A percentile compares a stretch with the other conserved stretches of the same genome.
Evolutionary conservation across 345 rosid genomes (phyloP).

Genomic region (Eucalyptus regnans): DNA sequence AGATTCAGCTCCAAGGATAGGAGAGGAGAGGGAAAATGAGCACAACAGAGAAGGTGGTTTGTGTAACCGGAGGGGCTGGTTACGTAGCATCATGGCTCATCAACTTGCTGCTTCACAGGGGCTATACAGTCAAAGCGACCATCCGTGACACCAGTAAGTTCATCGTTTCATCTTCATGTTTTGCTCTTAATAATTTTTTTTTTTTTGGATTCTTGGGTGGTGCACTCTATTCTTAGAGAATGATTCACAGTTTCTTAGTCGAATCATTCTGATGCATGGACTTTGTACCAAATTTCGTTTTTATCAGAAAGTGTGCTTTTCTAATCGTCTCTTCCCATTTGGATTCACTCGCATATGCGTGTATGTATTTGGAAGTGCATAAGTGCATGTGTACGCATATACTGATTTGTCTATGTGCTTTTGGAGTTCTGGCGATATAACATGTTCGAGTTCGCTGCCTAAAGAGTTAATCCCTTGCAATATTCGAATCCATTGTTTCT

Average conservation of each 20-base stretch:
- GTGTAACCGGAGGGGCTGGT: constrained; percentile 36
- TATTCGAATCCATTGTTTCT: not conserved
- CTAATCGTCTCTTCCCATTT: not conserved
- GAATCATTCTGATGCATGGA: not conserved
- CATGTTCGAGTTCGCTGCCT: not conserved
- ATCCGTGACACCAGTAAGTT: constrained; percentile 13
- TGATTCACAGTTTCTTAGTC: not conserved
- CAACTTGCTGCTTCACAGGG: constrained; percentile 20
- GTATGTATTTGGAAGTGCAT: not conserved
- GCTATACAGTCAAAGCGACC: constrained; percentile 33
- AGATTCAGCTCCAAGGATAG: not conserved
- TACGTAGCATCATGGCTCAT: constrained; percentile 37
- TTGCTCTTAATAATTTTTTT: not conserved
- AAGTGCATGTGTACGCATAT: not conserved
- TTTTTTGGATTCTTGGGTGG: not conserved
- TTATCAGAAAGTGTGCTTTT: not conserved
- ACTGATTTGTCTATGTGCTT: not conserved
- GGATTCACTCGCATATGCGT: not conserved
- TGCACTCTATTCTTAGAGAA: not conserved
- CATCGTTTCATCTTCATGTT: not conserved
- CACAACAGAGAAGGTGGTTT: constrained; percentile 1
- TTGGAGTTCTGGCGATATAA: not conserved
- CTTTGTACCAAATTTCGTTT: not conserved
- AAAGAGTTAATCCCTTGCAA: not conserved
- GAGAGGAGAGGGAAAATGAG: not conserved